Conservation (phyloP, 768 basidiomycete genomes). For the Suillus paluster region DNA sequence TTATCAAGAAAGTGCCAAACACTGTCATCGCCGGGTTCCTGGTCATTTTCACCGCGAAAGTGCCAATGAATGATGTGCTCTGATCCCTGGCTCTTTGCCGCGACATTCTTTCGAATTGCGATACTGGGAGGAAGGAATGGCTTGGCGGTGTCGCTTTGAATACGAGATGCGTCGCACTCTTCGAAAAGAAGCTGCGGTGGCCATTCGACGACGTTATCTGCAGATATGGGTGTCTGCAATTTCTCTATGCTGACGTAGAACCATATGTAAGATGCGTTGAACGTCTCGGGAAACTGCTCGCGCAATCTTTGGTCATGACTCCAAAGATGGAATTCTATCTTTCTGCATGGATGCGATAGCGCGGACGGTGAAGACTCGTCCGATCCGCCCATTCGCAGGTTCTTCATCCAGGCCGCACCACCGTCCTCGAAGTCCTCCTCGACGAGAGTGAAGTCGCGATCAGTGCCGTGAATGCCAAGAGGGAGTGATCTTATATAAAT, state of each 20-base stretch:
- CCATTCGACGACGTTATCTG: not conserved
- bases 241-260: not conserved
- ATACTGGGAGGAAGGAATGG: not conserved
- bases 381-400: not conserved
- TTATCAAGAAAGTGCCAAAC: slow-evolving; percentile 1
- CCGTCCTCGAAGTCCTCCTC: slow-evolving; percentile 2
- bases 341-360: slow-evolving; percentile 4
- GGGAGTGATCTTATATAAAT: slow-evolving; percentile 11
- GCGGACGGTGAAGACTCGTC: not conserved
- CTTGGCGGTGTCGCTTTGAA: not conserved
- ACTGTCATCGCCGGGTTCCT: not conserved
- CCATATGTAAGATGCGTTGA: not conserved
- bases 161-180: not conserved
- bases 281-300: not conserved
- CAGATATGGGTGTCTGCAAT: not conserved
- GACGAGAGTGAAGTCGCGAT: slow-evolving; percentile 1
- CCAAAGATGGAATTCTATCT: slow-evolving; percentile 13
- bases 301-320: not conserved
- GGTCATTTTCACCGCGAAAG: not conserved
- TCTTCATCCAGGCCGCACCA: slow-evolving; percentile 2
- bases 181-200: slow-evolving; percentile 1
- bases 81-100: not conserved
- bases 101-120: not conserved
- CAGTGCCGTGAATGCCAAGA: slow-evolving; percentile 7
- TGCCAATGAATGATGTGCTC: not conserved